Base-by-base conservation (phyloP, 768 basidiomycete genomes). In the Tylopilus balloui region DNA sequence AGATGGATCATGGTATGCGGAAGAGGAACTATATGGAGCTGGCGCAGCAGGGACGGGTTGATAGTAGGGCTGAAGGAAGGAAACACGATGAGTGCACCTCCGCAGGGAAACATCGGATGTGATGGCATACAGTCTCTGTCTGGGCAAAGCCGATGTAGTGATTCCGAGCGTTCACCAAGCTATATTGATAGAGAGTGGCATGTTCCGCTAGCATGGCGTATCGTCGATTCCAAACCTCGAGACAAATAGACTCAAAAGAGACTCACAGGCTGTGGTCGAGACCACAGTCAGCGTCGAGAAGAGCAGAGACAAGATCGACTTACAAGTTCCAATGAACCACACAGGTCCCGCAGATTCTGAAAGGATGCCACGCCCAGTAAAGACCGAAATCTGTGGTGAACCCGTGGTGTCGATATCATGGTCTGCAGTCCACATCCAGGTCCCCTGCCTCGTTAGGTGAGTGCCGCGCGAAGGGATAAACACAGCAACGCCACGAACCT, bases 371-470 rank as follows among this genome's bases (percentile, higher is more conserved):
- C 88, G 78, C 1, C 85, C 88, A 28, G 76, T 77, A 49, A 68
- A 90, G 17, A 86, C 53, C 1, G 77, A 73, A 35, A 81, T 65
- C 52, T 80, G 78, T n/a, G 70, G 70, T 25, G 72, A 58, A 6
- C 69, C 66, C 45, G 82, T 79, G 20, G 85, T 67, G 50, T 87
- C 81, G 6, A 62, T 3, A 27, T 62, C 60, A 56, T 92, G 88
- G 56, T 92, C 89, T 10, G 88, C 86, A 7, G 78, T 69, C 88
- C 88, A 91, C 4, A 87, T 77, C 88, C 87, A 90, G 14, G 80
- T 76, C 4, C 83, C 84, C 82, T 85, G 45, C 31, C n/a, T 36
- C 14, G 14, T 27, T 29, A 23, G 28, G 19, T 50, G 14, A 46
- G 19, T 50, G 6, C 4, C 35, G 2, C 17, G 3, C 3, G 4